Base-by-base conservation (phyloP, 345 rosid species). In the Salix udensis region DNA sequence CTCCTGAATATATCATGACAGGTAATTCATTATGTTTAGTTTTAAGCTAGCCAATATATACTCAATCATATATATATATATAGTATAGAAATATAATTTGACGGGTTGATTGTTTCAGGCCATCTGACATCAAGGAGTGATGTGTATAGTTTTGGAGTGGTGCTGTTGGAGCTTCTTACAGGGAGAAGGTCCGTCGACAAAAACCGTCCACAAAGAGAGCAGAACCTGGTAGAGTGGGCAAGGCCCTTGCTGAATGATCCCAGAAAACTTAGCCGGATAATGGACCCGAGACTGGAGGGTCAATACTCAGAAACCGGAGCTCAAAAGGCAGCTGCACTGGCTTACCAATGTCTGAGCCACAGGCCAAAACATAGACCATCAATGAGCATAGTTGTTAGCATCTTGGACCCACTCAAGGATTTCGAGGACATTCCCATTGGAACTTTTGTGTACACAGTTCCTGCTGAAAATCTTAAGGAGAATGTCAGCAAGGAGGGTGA, bases 1-100 rank as follows among this genome's bases (percentile, higher is more conserved):
- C 98, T 65, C 98, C 98, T 5, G 98, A 94, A 75, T 94, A 94
- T 78, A 81, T 94, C 77, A 91, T 94, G 98, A 94, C 98, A 11
- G 98, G 98, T 85, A 84, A 52, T 69, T 52, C 21, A 39, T 10
- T 23, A 10, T 36, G n/a, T 36, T 7, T 5, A 21, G 1, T 37
- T 21, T 30, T 67, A 21, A 67, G 1, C 28, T 7, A 34, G 39
- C 26, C 28, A 21, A 1, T 24, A 24, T 24, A 37, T 4, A 9
- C 19, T 28, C 37, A 12, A 0, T 13, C 34, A 14, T 31, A 10
- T 34, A 5, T 31, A 31, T 31, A 31, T 31, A 31, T 31, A n/a
- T n/a, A n/a, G n/a, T n/a, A 31, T 31, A 24, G 1, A 46, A 74
- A 12, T 28, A 19, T 39, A 39, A 26, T 31, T 9, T 7, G 23